These are phyloP conservation scores for Neurospora sp. DNA, from an alignment of 495 filamentous ascomycete genomes.

Conservation along the genomic window DNA sequence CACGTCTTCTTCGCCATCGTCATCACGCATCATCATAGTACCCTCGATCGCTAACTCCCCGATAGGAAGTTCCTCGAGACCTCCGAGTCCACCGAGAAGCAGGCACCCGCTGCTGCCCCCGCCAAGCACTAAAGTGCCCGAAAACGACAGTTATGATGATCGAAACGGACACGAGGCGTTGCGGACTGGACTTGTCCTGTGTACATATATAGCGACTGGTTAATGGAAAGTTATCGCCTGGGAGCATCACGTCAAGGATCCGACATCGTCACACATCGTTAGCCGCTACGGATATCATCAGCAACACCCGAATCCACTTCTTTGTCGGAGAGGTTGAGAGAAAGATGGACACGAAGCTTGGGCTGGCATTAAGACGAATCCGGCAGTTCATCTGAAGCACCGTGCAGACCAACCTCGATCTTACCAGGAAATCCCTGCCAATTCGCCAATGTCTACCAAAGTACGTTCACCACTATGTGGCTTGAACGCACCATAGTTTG, in stretches of 20 bases:
- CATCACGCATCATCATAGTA: neutral
- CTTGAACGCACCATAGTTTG: neutral
- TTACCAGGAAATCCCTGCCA: neutral
- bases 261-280: neutral
- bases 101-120: slow-evolving; percentile 16
- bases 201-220: slow-evolving; percentile 18
- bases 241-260: neutral
- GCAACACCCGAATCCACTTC: neutral
- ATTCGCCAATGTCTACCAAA: neutral
- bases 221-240: slow-evolving; percentile 11
- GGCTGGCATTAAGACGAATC: neutral
- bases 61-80: slow-evolving; percentile 70
- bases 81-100: slow-evolving; percentile 60
- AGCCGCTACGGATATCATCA: neutral
- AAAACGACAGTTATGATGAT: slow-evolving; percentile 8
- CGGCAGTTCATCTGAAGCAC: neutral
- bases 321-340: neutral
- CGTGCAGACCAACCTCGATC: neutral
- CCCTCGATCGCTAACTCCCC: slow-evolving; percentile 17
- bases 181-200: slow-evolving; percentile 8
- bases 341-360: neutral
- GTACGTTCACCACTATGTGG: neutral
- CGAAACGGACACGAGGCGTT: neutral
- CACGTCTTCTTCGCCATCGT: neutral
- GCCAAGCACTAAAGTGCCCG: slow-evolving; percentile 42